phyloP scores from a whole-genome alignment of 345 rosid genomes.

The Boechera stricta region DNA sequence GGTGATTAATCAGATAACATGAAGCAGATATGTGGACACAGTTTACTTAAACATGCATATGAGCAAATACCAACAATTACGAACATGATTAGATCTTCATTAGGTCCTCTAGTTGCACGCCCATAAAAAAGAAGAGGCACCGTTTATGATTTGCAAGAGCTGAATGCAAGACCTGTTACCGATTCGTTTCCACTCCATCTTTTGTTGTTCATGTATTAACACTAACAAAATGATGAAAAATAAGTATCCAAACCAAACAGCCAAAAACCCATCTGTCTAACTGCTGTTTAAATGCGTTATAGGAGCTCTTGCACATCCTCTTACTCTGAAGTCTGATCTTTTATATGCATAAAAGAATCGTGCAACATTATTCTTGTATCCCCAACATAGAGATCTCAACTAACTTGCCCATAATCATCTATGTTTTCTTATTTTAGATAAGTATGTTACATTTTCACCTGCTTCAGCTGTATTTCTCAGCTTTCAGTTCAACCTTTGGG shows the following conservation, averaged over 20 bases:
- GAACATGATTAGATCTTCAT: no score
- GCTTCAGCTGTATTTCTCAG: slow-evolving; percentile 48
- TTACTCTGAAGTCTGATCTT: slow-evolving; percentile 29
- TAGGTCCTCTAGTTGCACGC: no score
- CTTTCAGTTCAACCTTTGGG: slow-evolving; percentile 62
- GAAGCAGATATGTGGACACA: no score
- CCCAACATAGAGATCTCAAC: slow-evolving; percentile 29
- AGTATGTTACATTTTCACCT: slow-evolving; percentile 42
- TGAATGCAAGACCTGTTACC: neutral
- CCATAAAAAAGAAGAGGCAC: neutral
- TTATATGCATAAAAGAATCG: slow-evolving; percentile 37
- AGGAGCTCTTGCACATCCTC: slow-evolving; percentile 12
- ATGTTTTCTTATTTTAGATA: slow-evolving; percentile 31
- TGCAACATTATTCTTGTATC: slow-evolving; percentile 27
- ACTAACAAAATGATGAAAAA: neutral
- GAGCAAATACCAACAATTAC: no score
- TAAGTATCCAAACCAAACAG: neutral
- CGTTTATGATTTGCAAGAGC: neutral
- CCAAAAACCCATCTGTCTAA: neutral
- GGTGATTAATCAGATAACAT: no score
- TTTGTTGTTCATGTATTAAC: slow-evolving; percentile 4
- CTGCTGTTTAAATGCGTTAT: neutral
- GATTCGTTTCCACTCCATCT: neutral
- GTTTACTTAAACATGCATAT: no score
- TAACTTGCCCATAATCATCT: slow-evolving; percentile 21